phyloP scores from a whole-genome alignment of 139 green algal species.

The Picochlorum sp. region DNA sequence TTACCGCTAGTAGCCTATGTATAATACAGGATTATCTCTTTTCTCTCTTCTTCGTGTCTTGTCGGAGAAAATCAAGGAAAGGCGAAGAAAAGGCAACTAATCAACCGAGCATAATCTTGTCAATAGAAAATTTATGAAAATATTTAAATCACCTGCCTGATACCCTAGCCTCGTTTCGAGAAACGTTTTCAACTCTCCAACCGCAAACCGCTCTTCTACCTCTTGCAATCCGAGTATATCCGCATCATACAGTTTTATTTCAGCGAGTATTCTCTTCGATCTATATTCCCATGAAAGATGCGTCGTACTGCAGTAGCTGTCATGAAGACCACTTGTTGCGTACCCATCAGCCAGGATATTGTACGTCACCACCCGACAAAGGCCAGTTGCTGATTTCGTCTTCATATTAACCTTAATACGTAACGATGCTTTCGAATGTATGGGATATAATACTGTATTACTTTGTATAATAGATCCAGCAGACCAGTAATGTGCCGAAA shows the following conservation, averaged over 20 bases:
- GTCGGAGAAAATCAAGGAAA: no score
- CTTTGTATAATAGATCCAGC: no score
- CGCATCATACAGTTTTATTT: slow-evolving; percentile 17
- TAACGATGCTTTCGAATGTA: no score
- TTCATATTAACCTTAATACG: no score
- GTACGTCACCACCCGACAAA: no score
- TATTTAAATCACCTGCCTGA: slow-evolving; percentile 11
- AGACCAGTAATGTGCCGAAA: no score
- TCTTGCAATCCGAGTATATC: slow-evolving; percentile 39
- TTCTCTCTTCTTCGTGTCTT: no score
- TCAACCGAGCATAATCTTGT: background rate
- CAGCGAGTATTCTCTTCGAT: slow-evolving; percentile 3
- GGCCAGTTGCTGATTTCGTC: no score
- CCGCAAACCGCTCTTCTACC: slow-evolving; percentile 32
- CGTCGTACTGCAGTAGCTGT: slow-evolving; percentile 26
- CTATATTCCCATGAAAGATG: slow-evolving; percentile 20
- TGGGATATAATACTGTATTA: no score
- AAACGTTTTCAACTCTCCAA: slow-evolving; percentile 23
- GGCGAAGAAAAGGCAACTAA: no score
- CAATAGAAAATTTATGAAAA: background rate
- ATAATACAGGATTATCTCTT: no score
- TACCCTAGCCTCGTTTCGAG: slow-evolving; percentile 12
- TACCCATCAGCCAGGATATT: slow-evolving; percentile 46
- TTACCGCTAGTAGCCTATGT: no score
- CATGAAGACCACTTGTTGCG: slow-evolving; percentile 4